Conservation (phyloP, 192 early-diverging fungal species). For the Geosiphon pyriformis region DNA sequence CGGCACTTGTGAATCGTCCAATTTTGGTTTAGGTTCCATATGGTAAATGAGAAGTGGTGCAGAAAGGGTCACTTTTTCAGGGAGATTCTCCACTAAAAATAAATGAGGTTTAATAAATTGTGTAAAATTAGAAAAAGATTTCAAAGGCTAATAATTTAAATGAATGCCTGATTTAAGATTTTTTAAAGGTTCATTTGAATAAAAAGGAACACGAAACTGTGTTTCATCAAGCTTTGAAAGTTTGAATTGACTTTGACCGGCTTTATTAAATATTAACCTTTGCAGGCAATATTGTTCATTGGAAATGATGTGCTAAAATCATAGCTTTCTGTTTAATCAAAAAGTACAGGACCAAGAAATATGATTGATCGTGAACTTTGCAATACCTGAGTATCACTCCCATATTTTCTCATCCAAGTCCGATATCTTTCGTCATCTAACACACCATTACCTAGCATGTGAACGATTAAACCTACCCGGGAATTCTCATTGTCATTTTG, state of each 20-base stretch:
- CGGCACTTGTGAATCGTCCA: constrained; percentile 38
- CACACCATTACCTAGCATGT: constrained; percentile 62
- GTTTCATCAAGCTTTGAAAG: constrained; percentile 58
- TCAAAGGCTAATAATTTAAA: background rate
- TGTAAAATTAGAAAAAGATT: background rate
- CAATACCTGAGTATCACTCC: constrained; percentile 51
- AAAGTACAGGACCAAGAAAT: too few relatives aligned
- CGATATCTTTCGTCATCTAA: constrained; percentile 58
- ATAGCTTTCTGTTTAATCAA: too few relatives aligned
- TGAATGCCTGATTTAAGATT: constrained; percentile 24
- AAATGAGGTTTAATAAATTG: background rate
- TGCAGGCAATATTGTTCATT: constrained; percentile 59
- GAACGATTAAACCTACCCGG: constrained; percentile 53
- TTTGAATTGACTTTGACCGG: constrained; percentile 56
- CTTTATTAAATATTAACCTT: constrained; percentile 59
- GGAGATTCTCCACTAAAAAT: background rate
- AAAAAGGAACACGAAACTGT: constrained; percentile 71
- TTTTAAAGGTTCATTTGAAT: constrained; percentile 39
- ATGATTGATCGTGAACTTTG: too few relatives aligned
- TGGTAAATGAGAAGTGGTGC: constrained; percentile 48
- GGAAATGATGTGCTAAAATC: constrained; percentile 64
- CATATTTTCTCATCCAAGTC: constrained; percentile 72
- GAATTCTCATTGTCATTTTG: constrained; percentile 19
- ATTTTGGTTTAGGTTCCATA: constrained; percentile 57
- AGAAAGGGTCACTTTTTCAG: constrained; percentile 19